Percentiles rank a stretch among this genome's conserved stretches.
Evolutionary conservation across 768 basidiomycete genomes (phyloP).

Genomic region (Neoboletus subvelutipes): DNA sequence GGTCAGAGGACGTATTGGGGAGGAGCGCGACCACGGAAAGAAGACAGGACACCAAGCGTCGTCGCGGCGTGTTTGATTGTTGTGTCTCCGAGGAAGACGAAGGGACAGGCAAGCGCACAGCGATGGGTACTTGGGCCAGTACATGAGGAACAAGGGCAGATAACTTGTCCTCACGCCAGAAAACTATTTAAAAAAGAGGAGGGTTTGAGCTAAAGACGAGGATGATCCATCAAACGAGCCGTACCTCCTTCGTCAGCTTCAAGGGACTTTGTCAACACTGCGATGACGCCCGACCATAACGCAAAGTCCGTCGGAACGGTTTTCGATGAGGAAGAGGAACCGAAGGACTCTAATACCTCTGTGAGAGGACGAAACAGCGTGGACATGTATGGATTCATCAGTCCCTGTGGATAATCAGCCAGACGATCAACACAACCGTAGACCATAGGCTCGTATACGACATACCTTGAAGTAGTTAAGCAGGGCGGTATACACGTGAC

Average conservation of each 20-base stretch:
- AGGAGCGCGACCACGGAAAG: slow-evolving; percentile 17
- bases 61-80: slow-evolving; percentile 4
- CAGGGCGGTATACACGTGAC: slow-evolving; percentile 67
- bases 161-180: slow-evolving; percentile 87
- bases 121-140: slow-evolving; percentile 63
- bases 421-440: not conserved
- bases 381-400: slow-evolving; percentile 92
- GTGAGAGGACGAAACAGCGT: slow-evolving; percentile 68
- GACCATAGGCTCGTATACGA: not conserved
- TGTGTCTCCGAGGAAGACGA: not conserved
- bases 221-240: slow-evolving; percentile 19
- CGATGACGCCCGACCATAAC: slow-evolving; percentile 65
- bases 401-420: slow-evolving; percentile 42
- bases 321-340: slow-evolving; percentile 28
- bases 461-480: slow-evolving; percentile 87
- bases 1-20: slow-evolving; percentile 22
- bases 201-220: not conserved
- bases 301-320: slow-evolving; percentile 32
- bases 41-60: slow-evolving; percentile 17
- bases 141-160: slow-evolving; percentile 58
- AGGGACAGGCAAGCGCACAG: slow-evolving; percentile 31
- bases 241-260: slow-evolving; percentile 77
- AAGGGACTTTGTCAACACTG: slow-evolving; percentile 67
- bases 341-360: slow-evolving; percentile 57
- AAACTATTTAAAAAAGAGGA: slow-evolving; percentile 48